Percentiles rank a stretch among this genome's conserved stretches.
phyloP scores from a whole-genome alignment of 352 stramenopile genomes.

The Globisporangium middletonii region DNA sequence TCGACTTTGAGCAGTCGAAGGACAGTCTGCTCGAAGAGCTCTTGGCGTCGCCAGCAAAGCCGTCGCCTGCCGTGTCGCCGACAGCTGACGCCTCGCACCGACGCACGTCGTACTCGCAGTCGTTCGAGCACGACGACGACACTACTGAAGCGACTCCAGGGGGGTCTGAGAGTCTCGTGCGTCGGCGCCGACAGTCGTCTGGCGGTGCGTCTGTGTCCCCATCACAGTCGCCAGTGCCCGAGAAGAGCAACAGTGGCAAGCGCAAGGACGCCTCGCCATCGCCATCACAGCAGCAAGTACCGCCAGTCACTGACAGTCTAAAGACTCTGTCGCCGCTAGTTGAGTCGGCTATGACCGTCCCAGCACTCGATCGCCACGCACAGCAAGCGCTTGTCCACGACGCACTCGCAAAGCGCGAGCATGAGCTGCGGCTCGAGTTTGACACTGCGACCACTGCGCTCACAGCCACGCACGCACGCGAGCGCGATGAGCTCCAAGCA shows the following conservation, averaged over 20 bases:
- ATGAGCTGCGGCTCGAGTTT: conserved; percentile 7
- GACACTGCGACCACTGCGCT: conserved; percentile 4
- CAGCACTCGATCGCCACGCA: background rate
- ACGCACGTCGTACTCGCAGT: conserved; percentile 48
- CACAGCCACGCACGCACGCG: background rate
- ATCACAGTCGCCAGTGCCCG: conserved; percentile 3
- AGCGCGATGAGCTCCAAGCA: conserved; percentile 7
- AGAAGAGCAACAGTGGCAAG: background rate
- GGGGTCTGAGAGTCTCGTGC: background rate
- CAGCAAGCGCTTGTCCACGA: background rate
- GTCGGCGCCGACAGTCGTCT: conserved; percentile 3
- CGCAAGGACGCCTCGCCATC: background rate
- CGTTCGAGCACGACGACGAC: conserved; percentile 30
- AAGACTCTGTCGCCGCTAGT: background rate
- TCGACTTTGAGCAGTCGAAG: conserved; percentile 66
- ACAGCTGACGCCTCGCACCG: conserved; percentile 13
- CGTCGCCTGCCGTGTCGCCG: conserved; percentile 4
- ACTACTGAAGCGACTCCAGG: no score
- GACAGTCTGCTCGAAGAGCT: conserved; percentile 63
- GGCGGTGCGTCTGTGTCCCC: conserved; percentile 1
- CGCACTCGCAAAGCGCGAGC: conserved; percentile 5
- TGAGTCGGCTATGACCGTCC: background rate
- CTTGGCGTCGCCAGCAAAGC: conserved; percentile 22
- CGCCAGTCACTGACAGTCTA: background rate
- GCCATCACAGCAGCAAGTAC: background rate